Conservation (phyloP, 2,329 filamentous ascomycete species). For the Aspergillus pseudoglaucus region DNA sequence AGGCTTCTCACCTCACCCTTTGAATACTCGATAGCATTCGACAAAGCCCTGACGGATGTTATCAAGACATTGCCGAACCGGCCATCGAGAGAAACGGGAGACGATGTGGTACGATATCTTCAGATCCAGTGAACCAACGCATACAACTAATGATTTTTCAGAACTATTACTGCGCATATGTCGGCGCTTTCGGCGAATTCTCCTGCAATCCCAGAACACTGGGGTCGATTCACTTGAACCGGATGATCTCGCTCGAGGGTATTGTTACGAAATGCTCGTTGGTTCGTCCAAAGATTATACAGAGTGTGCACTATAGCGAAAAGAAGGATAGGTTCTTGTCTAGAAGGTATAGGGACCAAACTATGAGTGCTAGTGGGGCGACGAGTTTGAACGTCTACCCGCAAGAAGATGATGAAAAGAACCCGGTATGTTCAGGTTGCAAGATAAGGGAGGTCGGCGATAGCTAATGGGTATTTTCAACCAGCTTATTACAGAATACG, state of each 20-base stretch:
- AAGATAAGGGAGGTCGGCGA: neutral
- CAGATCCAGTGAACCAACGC: neutral
- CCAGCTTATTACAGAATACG: slow-evolving; percentile 83
- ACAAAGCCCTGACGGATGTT: slow-evolving; percentile 81
- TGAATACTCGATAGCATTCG: slow-evolving; percentile 81
- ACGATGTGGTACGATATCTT: slow-evolving; percentile 56
- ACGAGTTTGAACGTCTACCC: slow-evolving; percentile 90
- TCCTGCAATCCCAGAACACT: slow-evolving; percentile 91
- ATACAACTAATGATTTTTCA: slow-evolving; percentile 11
- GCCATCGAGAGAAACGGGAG: slow-evolving; percentile 65
- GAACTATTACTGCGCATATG: slow-evolving; percentile 89
- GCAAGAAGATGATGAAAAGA: slow-evolving; percentile 86
- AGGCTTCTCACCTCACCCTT: slow-evolving; percentile 75
- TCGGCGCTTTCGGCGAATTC: slow-evolving; percentile 91
- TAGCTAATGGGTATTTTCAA: neutral
- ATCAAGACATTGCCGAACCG: slow-evolving; percentile 72
- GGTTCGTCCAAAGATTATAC: slow-evolving; percentile 93
- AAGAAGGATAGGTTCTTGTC: slow-evolving; percentile 78
- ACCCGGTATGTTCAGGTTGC: slow-evolving; percentile 52
- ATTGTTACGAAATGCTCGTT: slow-evolving; percentile 96
- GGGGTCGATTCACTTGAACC: slow-evolving; percentile 81
- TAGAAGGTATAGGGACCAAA: slow-evolving; percentile 90
- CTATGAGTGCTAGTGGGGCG: slow-evolving; percentile 82
- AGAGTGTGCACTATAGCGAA: slow-evolving; percentile 96
- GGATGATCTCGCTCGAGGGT: slow-evolving; percentile 94